Conservation (phyloP, 164 flowering plant species). For the Vitis labrusca region DNA sequence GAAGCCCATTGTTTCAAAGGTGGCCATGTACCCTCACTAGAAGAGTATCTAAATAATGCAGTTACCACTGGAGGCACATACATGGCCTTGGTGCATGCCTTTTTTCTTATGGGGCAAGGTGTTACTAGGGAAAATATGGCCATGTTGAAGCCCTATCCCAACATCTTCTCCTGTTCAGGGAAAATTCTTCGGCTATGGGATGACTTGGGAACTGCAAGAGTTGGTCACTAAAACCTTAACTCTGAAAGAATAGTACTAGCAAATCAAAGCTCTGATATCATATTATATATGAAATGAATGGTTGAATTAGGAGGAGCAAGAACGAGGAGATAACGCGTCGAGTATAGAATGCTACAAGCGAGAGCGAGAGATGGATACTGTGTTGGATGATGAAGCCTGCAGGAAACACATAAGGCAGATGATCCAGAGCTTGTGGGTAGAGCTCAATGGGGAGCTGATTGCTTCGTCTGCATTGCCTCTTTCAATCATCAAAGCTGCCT, state of each 20-base stretch:
- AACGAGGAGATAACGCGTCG: slow-evolving; percentile 34
- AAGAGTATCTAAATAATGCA: slow-evolving; percentile 22
- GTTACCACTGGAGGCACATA: slow-evolving; percentile 25
- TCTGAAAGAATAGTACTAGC: background rate
- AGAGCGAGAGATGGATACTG: slow-evolving; percentile 5
- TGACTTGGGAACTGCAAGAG: slow-evolving; percentile 35
- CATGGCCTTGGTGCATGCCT: slow-evolving; percentile 33
- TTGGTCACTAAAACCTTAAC: slow-evolving; percentile 2
- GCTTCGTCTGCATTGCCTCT: slow-evolving; percentile 12
- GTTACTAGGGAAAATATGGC: slow-evolving; percentile 11
- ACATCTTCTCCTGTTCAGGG: slow-evolving; percentile 20
- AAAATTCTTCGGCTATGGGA: slow-evolving; percentile 34
- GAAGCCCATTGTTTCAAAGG: slow-evolving; percentile 27
- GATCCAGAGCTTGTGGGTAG: slow-evolving; percentile 25
- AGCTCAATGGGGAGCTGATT: slow-evolving; percentile 22
- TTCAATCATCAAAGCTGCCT: slow-evolving; percentile 17
- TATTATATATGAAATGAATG: too few relatives aligned
- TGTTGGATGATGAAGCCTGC: slow-evolving; percentile 12
- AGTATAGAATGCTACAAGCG: slow-evolving; percentile 31
- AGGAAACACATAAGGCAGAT: slow-evolving; percentile 14
- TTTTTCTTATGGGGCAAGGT: slow-evolving; percentile 26
- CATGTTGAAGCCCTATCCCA: slow-evolving; percentile 21
- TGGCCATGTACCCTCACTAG: slow-evolving; percentile 13
- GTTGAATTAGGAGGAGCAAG: slow-evolving; percentile 30
- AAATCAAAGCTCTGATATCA: too few relatives aligned